Conservation (phyloP, 768 basidiomycete species). For the Coprinopsis marcescibilis region DNA sequence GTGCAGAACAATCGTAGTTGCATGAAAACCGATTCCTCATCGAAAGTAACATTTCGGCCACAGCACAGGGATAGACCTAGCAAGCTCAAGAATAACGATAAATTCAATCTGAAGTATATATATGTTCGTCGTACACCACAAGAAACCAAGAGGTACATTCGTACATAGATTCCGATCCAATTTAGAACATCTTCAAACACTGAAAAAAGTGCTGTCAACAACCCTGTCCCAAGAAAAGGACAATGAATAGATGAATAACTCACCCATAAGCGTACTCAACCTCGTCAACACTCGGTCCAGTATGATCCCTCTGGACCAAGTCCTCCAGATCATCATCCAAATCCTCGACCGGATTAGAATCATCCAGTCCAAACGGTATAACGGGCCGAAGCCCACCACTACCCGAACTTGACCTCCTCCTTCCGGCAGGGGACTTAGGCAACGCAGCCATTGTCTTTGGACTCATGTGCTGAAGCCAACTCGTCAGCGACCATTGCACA, state of each 20-base stretch:
- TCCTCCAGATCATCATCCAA: conserved; percentile 66
- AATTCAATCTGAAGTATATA: background rate
- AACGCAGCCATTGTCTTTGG: conserved; percentile 92
- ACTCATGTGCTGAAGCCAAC: conserved; percentile 85
- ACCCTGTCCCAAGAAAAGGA: background rate
- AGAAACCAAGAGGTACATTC: no score
- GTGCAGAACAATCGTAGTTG: no score
- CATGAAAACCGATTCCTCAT: no score
- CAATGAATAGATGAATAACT: conserved; percentile 22
- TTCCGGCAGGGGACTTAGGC: conserved; percentile 84
- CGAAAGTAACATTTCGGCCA: no score
- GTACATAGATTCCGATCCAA: no score
- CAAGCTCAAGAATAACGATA: no score
- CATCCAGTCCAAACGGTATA: conserved; percentile 65
- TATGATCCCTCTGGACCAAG: conserved; percentile 69
- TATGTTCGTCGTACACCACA: no score
- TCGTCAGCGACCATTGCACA: conserved; percentile 2
- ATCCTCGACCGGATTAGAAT: conserved; percentile 67
- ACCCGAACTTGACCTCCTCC: conserved; percentile 81
- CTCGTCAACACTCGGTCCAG: conserved; percentile 82
- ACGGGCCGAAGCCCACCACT: conserved; percentile 80
- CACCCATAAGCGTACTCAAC: conserved; percentile 87
- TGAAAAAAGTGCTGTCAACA: background rate
- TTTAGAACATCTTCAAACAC: no score
- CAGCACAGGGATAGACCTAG: no score